Base-by-base conservation (phyloP, 1,284 basidiomycete species). In the Phlebopus sp. region DNA sequence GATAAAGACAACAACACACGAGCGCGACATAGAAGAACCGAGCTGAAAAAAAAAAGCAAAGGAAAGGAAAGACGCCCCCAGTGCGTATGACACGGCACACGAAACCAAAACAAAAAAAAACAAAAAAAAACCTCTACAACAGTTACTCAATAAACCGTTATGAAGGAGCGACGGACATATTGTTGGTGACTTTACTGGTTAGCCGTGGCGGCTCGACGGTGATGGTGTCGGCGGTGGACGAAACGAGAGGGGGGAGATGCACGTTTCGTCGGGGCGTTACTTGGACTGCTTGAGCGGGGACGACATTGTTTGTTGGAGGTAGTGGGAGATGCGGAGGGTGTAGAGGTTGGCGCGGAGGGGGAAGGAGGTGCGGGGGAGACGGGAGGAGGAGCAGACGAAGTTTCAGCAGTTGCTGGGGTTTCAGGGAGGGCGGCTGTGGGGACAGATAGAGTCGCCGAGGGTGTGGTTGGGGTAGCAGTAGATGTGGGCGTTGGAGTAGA, bases 81-180 rank as follows among this genome's bases (percentile, higher is more conserved):
- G 21, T 23, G 21, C 21, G 21, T 23, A 23, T 23, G 6, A 23
- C 21, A 23, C 3, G 21, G 6, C 21, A 29, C 27, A 29, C 8
- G 10, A 29, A 29, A 29, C 4, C 7, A 9, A 29, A 29, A 5
- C 27, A 29, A 29, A 29, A 25, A 25, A 25, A 11, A 29, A 29
- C 8, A 3, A 23, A 29, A 29, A 29, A 3, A 42, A 37, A 9
- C 31, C 23, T 27, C 14, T n/a, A 11, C 23, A 17, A 35, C 41
- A 49, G 41, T 43, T 50, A 50, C 34, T 30, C 21, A 43, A 29
- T 49, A 49, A 46, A 50, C 47, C 37, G 47, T 34, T 39, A 42
- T 21, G 19, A 48, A 38, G 27, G 17, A 42, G 11, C 11, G 29
- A 50, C 21, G 21, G 19, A 35, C 46, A 42, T 19, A n/a, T n/a